Conservation (phyloP, 164 flowering plant species). For the Santalum album region DNA sequence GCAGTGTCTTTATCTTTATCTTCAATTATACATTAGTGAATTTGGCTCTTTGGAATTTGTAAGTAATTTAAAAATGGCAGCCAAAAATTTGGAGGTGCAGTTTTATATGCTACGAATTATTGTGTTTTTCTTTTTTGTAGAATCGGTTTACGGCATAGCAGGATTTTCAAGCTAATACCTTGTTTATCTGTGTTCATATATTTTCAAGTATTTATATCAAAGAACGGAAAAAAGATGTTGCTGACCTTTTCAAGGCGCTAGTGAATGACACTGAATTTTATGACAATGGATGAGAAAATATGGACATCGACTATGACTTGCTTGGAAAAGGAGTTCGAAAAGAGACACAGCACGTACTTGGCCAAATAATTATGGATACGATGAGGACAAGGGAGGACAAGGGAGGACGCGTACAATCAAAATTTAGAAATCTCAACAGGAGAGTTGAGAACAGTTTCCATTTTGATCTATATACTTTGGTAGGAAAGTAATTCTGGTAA, state of each 20-base stretch:
- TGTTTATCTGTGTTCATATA: neutral
- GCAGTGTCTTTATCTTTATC: too few relatives aligned
- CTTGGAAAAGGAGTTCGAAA: constrained; percentile 40
- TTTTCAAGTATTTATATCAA: constrained; percentile 55
- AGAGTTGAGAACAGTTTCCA: neutral
- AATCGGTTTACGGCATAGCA: too few relatives aligned
- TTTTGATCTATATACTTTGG: too few relatives aligned
- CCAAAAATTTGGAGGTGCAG: too few relatives aligned
- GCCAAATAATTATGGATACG: constrained; percentile 65
- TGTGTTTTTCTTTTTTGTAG: too few relatives aligned
- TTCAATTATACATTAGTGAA: too few relatives aligned
- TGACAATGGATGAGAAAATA: constrained; percentile 14
- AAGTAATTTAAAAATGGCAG: too few relatives aligned
- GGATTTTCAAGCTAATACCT: too few relatives aligned
- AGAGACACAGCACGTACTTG: constrained; percentile 66
- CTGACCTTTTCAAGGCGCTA: constrained; percentile 35
- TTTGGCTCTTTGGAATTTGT: too few relatives aligned
- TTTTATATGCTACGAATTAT: neutral
- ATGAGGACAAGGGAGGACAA: constrained; percentile 25
- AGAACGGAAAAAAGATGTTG: constrained; percentile 20
- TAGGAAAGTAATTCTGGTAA: neutral
- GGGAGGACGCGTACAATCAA: neutral
- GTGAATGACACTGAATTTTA: constrained; percentile 20
- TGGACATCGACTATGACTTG: constrained; percentile 30
- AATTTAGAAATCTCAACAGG: constrained; percentile 2